phyloP scores from a whole-genome alignment of 371 early-diverging fungal genomes.

The Mycotypha africana region DNA sequence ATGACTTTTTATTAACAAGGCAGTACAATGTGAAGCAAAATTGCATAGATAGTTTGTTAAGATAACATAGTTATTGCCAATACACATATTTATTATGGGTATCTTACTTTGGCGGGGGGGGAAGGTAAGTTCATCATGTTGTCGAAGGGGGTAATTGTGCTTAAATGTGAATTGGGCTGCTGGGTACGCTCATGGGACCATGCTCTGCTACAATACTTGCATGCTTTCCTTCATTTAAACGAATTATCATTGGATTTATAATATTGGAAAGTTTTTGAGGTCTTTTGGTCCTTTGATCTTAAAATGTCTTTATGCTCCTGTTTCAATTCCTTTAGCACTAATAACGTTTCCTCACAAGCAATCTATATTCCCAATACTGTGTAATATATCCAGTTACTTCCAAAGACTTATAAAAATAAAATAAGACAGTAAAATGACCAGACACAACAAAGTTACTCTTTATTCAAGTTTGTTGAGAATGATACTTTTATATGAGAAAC shows the following conservation, averaged over 20 bases:
- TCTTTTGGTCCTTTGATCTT: conserved; percentile 17
- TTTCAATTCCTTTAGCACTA: conserved; percentile 12
- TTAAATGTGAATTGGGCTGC: conserved; percentile 8
- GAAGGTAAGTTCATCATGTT: conserved; percentile 8
- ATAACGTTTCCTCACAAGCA: conserved; percentile 21
- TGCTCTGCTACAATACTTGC: conserved; percentile 15
- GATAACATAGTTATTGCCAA: conserved; percentile 11
- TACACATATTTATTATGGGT: conserved; percentile 9
- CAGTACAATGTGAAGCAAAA: conserved; percentile 15
- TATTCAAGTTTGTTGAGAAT: no score
- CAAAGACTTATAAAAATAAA: no score
- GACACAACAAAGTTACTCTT: no score
- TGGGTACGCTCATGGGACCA: conserved; percentile 19
- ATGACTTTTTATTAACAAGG: conserved; percentile 14
- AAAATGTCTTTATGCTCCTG: conserved; percentile 17
- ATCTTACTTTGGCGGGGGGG: conserved; percentile 4
- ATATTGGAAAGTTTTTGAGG: conserved; percentile 18
- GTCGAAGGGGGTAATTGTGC: conserved; percentile 8
- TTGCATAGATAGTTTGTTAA: conserved; percentile 15
- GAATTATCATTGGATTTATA: conserved; percentile 16
- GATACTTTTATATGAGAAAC: no score
- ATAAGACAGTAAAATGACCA: no score
- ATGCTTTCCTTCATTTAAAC: conserved; percentile 23
- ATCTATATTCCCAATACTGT: conserved; percentile 21
- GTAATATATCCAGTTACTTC: no score